Evolutionary conservation across 208 protist genomes (phyloP).

Genomic region (Trypanosoma lewisi): DNA sequence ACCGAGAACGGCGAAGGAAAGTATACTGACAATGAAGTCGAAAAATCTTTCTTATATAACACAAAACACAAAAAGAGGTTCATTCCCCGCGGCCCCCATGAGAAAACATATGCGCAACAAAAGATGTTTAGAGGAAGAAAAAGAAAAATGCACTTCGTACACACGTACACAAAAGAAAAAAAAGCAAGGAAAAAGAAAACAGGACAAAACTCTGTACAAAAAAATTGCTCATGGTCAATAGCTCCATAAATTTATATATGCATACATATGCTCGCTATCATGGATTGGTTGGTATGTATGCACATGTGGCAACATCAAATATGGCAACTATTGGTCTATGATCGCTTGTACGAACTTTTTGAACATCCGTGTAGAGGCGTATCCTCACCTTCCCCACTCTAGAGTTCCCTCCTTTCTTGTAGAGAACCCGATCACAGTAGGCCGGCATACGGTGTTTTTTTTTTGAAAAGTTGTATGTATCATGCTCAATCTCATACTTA

Average conservation of each 20-base stretch:
- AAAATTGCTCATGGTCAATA: background rate
- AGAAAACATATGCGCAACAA: too few species aligned
- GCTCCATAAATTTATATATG: background rate
- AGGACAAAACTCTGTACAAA: background rate
- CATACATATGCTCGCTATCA: background rate
- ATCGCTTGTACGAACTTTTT: constrained; percentile 72
- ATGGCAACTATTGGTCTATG: constrained; percentile 82
- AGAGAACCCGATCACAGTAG: constrained; percentile 87
- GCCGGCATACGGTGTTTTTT: constrained; percentile 79
- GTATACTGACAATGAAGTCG: too few species aligned
- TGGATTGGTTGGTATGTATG: constrained; percentile 4
- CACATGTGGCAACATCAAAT: constrained; percentile 65
- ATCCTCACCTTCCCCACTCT: constrained; percentile 38
- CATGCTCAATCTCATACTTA: constrained; percentile 79
- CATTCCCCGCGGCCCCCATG: too few species aligned
- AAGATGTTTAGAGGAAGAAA: too few species aligned
- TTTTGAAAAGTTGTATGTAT: constrained; percentile 58
- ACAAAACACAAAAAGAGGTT: too few species aligned
- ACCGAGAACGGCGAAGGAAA: too few species aligned
- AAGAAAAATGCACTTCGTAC: too few species aligned
- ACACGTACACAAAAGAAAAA: too few species aligned
- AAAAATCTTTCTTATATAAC: too few species aligned
- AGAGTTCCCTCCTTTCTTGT: constrained; percentile 41
- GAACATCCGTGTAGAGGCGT: constrained; percentile 83
- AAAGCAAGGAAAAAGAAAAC: too few species aligned